A percentile compares a stretch with the other conserved stretches of the same genome.
Conservation (phyloP, 352 stramenopile genomes). For the Blastocystis sp. region DNA sequence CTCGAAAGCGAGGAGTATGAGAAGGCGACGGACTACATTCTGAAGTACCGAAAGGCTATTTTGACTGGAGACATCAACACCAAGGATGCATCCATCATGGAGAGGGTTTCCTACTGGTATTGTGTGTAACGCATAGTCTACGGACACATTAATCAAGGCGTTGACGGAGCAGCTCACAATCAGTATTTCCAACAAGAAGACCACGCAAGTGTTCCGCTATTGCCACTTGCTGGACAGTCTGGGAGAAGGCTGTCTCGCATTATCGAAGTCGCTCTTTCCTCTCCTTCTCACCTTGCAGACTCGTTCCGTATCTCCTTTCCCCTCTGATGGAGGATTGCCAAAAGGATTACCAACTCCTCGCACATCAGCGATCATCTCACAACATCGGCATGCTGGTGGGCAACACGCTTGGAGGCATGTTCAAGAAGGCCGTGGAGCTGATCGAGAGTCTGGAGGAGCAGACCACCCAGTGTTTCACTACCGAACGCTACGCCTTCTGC, state of each 20-base stretch:
- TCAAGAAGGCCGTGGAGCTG: conserved; percentile 48
- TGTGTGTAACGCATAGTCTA: conserved; percentile 10
- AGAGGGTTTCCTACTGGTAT: conserved; percentile 6
- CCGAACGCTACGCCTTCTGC: conserved; percentile 17
- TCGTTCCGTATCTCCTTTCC: conserved; percentile 16
- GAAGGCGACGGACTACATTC: conserved; percentile 66
- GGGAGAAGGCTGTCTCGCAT: conserved; percentile 11
- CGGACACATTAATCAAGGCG: conserved; percentile 41
- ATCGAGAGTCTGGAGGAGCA: neutral
- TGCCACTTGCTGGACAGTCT: conserved; percentile 62
- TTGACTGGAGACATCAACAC: conserved; percentile 54
- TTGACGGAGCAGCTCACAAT: conserved; percentile 37
- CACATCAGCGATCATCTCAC: conserved; percentile 44
- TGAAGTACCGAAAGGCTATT: conserved; percentile 55
- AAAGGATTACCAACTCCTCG: conserved; percentile 19
- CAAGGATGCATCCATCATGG: conserved; percentile 56
- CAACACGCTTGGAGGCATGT: conserved; percentile 16
- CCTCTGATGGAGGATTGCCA: neutral
- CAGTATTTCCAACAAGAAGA: conserved; percentile 42
- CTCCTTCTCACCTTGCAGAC: neutral
- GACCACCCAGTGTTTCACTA: neutral
- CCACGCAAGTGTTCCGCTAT: conserved; percentile 51
- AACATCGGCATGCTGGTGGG: conserved; percentile 45
- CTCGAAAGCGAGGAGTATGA: conserved; percentile 61
- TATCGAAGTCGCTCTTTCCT: neutral